Evolutionary conservation across 164 flowering plant genomes (phyloP).

Genomic region (Protea cynaroides): DNA sequence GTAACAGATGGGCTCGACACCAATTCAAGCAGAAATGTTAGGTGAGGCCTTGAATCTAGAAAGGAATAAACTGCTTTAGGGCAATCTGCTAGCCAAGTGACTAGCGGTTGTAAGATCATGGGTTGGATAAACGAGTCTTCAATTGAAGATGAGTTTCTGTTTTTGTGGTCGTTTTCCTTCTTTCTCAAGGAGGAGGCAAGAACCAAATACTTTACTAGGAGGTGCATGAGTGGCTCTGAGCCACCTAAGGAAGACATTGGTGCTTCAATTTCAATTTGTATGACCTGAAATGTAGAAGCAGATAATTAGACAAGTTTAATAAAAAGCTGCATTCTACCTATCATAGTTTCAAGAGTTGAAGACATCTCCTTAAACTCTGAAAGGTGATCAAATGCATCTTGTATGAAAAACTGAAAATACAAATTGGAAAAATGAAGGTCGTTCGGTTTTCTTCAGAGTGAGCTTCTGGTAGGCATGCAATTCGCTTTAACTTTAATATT

Average conservation of each 20-base stretch:
- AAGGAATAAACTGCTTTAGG: conserved; percentile 79
- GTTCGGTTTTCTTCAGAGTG: too few relatives aligned
- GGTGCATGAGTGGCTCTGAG: conserved; percentile 83
- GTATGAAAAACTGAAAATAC: too few relatives aligned
- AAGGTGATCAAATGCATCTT: too few relatives aligned
- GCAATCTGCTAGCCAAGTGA: conserved; percentile 79
- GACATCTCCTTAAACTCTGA: not conserved
- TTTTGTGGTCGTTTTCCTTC: conserved; percentile 31
- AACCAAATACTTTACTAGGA: conserved; percentile 73
- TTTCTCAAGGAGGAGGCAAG: conserved; percentile 64
- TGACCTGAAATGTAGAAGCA: conserved; percentile 42
- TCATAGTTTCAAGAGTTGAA: not conserved
- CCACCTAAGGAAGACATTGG: conserved; percentile 53
- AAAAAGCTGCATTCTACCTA: too few relatives aligned
- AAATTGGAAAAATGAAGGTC: too few relatives aligned
- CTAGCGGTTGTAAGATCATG: conserved; percentile 63
- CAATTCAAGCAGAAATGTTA: conserved; percentile 82
- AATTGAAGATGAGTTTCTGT: conserved; percentile 13
- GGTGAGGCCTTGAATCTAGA: conserved; percentile 79
- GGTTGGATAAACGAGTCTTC: conserved; percentile 49
- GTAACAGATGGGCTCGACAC: conserved; percentile 54
- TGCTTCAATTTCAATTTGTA: conserved; percentile 63
- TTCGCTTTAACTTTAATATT: too few relatives aligned
- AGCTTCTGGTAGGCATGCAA: too few relatives aligned
- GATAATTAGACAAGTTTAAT: not conserved